Conservation (phyloP, 768 basidiomycete genomes). For the Podaxis mareebaensis region DNA sequence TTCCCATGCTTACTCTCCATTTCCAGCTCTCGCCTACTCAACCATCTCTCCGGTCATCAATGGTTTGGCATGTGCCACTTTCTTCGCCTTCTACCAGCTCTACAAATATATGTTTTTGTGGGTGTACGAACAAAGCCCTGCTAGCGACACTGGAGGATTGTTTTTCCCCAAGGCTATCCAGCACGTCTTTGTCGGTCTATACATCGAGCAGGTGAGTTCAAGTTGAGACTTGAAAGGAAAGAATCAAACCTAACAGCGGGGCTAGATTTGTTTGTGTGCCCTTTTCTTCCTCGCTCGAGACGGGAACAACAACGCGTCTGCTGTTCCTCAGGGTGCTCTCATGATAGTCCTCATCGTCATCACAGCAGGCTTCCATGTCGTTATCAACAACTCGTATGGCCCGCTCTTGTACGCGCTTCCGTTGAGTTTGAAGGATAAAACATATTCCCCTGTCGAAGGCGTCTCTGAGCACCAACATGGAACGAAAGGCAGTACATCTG, state of each 20-base stretch:
- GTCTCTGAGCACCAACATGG: conserved; percentile 6
- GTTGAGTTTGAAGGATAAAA: conserved; percentile 72
- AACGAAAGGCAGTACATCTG: background rate
- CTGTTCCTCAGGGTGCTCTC: conserved; percentile 74
- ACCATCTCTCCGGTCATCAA: conserved; percentile 94
- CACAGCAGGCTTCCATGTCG: conserved; percentile 73
- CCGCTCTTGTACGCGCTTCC: conserved; percentile 79
- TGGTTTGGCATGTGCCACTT: conserved; percentile 79
- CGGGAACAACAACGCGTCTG: conserved; percentile 48
- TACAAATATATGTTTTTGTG: conserved; percentile 90
- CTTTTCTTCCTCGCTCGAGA: conserved; percentile 88
- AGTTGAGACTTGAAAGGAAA: background rate
- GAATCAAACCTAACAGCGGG: background rate
- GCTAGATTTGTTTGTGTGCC: conserved; percentile 67
- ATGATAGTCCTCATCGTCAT: conserved; percentile 84
- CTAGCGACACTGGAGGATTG: conserved; percentile 83
- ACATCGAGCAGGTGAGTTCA: conserved; percentile 64
- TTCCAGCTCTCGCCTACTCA: conserved; percentile 71
- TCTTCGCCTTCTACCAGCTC: conserved; percentile 80
- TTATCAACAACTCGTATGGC: conserved; percentile 77
- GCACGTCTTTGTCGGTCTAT: conserved; percentile 92
- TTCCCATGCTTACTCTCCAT: conserved; percentile 3
- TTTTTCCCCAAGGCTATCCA: conserved; percentile 96
- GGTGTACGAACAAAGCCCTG: conserved; percentile 67
- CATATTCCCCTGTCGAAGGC: conserved; percentile 35